A percentile compares a stretch with the other conserved stretches of the same genome.
phyloP scores from a whole-genome alignment of 1,284 basidiomycete species.

The Grifola frondosa region DNA sequence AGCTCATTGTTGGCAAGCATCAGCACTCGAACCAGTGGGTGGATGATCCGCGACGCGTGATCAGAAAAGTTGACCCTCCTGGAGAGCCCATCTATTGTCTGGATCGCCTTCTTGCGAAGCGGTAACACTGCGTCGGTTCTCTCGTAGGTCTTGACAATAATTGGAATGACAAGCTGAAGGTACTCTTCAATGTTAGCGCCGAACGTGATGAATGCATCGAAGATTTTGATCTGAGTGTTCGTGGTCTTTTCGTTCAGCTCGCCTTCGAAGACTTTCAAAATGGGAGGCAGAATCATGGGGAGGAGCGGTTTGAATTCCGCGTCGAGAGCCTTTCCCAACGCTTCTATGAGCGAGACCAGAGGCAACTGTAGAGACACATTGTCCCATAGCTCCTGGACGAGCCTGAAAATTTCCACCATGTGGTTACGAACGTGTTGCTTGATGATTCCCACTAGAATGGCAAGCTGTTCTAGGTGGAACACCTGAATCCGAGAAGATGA shows the following conservation, averaged over 20 bases:
- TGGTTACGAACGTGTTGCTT: slow-evolving; percentile 97
- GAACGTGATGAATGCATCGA: slow-evolving; percentile 94
- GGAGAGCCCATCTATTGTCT: slow-evolving; percentile 90
- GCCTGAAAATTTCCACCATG: slow-evolving; percentile 77
- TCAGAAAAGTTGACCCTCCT: slow-evolving; percentile 98
- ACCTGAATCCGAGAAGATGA: slow-evolving; percentile 86
- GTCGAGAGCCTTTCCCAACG: slow-evolving; percentile 93
- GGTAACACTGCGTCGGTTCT: slow-evolving; percentile 73
- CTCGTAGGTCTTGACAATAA: slow-evolving; percentile 93
- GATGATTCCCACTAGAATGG: slow-evolving; percentile 95
- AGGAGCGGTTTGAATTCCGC: slow-evolving; percentile 98
- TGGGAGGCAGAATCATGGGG: slow-evolving; percentile 88
- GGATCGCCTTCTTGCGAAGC: slow-evolving; percentile 86
- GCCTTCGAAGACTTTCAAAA: slow-evolving; percentile 90
- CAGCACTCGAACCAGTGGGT: slow-evolving; percentile 90
- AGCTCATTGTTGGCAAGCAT: slow-evolving; percentile 82
- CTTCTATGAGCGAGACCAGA: slow-evolving; percentile 91
- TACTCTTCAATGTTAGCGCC: slow-evolving; percentile 98
- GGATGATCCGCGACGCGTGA: slow-evolving; percentile 96
- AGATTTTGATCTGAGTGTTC: slow-evolving; percentile 85
- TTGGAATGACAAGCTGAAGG: slow-evolving; percentile 93
- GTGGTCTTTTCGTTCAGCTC: slow-evolving; percentile 80
- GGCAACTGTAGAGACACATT: slow-evolving; percentile 86
- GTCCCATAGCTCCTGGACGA: slow-evolving; percentile 91
- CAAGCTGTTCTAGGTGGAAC: slow-evolving; percentile 95